phyloP scores from a whole-genome alignment of 2,329 filamentous ascomycete genomes.

The Gnomoniopsis smithogilvyi region DNA sequence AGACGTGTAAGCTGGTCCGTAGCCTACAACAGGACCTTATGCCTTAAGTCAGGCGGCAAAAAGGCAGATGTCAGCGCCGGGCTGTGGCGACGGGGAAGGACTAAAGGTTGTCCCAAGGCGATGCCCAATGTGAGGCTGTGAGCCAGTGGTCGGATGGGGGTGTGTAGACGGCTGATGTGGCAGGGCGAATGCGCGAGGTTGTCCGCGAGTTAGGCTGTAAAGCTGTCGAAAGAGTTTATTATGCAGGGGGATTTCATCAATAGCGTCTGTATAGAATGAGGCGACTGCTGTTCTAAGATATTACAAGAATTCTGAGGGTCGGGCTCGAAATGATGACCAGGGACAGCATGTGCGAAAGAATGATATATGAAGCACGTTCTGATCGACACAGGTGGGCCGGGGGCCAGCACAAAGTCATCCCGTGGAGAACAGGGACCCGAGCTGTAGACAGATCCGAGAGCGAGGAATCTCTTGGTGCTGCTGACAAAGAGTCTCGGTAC shows the following conservation, averaged over 20 bases:
- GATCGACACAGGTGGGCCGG: background rate
- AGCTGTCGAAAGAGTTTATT: background rate
- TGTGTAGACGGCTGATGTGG: constrained; percentile 1
- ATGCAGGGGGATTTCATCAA: background rate
- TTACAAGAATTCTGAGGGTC: too few species aligned
- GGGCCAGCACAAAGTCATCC: constrained; percentile 2
- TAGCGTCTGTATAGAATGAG: too few species aligned
- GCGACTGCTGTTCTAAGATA: too few species aligned
- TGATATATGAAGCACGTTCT: constrained; percentile 1
- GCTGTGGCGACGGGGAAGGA: background rate
- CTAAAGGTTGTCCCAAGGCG: background rate
- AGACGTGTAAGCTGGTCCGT: background rate
- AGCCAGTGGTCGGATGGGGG: constrained; percentile 1
- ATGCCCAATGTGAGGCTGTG: constrained; percentile 13
- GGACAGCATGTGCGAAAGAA: constrained; percentile 5
- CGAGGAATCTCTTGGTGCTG: constrained; percentile 1
- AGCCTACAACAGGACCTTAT: constrained; percentile 1
- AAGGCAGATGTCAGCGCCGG: constrained; percentile 5
- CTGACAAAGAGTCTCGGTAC: background rate
- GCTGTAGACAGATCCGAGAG: constrained; percentile 9
- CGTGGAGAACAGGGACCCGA: background rate
- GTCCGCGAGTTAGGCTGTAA: background rate
- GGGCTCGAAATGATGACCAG: background rate
- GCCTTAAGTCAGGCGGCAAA: constrained; percentile 10
- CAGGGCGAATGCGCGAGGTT: constrained; percentile 1